Evolutionary conservation across 768 basidiomycete species (phyloP), one percentile per base, ranked within the genome.

Genomic region (Ephemerocybe angulata): DNA sequence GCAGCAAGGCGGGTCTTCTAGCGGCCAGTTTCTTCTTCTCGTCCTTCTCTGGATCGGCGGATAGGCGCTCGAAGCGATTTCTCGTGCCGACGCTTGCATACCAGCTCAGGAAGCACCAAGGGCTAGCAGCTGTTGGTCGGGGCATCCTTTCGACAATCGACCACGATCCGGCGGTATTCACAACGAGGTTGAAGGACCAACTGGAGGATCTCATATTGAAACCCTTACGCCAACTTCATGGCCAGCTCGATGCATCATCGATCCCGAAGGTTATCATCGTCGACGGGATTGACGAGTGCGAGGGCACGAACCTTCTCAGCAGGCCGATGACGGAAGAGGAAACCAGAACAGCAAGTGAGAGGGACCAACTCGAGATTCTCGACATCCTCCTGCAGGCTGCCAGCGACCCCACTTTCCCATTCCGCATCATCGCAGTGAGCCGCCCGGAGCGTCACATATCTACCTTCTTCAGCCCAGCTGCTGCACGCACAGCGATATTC

Each of bases 21-120:
- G 49, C 44, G 1, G 58, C 38, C 4, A 55, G 54, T 28, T 58
- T 55, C 42, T 55, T 58, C 54, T 58, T 58, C 49, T 58, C 50
- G 3, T 29, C 31, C n/a, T 37, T 37, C 31, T 38, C 6, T 24
- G 31, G 17, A 5, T 31, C 31, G 6, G 31, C 22, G 5, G 22
- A 37, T 25, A 37, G 37, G 13, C 22, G 37, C 19, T 13, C 19
- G 19, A 31, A 37, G 21, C 38, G n/a, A 6, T 19, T 7, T 41
- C 25, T 52, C 7, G 27, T 52, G 22, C 6, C 50, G 4, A 52
- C 50, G 17, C 12, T 52, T 30, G 50, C 50, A 3, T 40, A 52
- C 27, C 21, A 24, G 11, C 5, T 52, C 4, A 6, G 22, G 6
- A 10, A 37, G 22, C 31, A 31, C n/a, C 19, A 37, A 6, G 38